Evolutionary conservation across 495 filamentous ascomycete species (phyloP).

Genomic region (Hypomontagnella monticulosa): DNA sequence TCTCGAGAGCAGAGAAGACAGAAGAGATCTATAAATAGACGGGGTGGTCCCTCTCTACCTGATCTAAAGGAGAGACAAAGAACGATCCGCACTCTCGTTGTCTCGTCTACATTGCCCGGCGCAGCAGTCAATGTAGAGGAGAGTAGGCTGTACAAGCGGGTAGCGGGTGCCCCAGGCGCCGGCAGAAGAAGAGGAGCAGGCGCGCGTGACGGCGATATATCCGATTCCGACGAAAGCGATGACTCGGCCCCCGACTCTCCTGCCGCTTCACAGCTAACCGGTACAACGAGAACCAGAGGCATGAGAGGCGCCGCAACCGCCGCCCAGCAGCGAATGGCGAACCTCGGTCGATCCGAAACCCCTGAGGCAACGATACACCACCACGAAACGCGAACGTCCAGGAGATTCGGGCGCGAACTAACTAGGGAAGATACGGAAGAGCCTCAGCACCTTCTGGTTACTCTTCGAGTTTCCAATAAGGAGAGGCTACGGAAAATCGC

Average conservation of each 20-base stretch:
- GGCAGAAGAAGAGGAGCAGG: conserved; percentile 66
- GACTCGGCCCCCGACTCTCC: conserved; percentile 89
- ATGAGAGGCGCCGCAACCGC: conserved; percentile 87
- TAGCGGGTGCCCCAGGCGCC: conserved; percentile 56
- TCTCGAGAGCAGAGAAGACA: conserved; percentile 92
- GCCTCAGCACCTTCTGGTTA: conserved; percentile 72
- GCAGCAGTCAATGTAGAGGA: conserved; percentile 82
- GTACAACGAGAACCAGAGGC: conserved; percentile 84
- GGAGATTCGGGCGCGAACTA: conserved; percentile 65
- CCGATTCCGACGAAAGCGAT: conserved; percentile 87
- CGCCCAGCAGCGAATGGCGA: conserved; percentile 77
- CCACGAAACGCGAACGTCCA: conserved; percentile 75
- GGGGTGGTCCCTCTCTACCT: conserved; percentile 92
- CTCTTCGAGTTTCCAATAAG: conserved; percentile 70
- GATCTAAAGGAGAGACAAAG: conserved; percentile 95
- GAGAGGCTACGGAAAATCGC: conserved; percentile 67
- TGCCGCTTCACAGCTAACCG: conserved; percentile 75
- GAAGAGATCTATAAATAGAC: conserved; percentile 92
- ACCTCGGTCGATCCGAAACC: conserved; percentile 85
- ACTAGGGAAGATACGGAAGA: conserved; percentile 78
- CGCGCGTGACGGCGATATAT: conserved; percentile 77
- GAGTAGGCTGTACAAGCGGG: conserved; percentile 82
- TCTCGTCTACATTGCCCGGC: conserved; percentile 90
- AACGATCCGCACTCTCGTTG: conserved; percentile 88
- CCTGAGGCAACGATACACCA: conserved; percentile 77